These are phyloP conservation scores for Hydnum rufescens DNA, from an alignment of 768 basidiomycete genomes.

Conservation along the genomic window DNA sequence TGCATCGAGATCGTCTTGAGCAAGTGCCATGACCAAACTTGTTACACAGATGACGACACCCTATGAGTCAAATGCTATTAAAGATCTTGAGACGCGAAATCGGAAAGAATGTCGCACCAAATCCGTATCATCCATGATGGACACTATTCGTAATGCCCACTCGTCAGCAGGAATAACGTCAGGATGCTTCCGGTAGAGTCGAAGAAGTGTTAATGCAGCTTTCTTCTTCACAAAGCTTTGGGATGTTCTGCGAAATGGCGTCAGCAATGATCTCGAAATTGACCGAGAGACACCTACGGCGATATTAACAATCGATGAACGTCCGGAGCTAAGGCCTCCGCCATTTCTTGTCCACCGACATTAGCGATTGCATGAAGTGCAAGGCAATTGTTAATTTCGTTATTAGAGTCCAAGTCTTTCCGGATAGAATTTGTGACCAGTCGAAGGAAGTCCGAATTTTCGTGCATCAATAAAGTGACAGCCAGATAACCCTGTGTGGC, in stretches of 20 bases:
- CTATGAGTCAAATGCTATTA: constrained; percentile 23
- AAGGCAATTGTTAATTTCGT: constrained; percentile 88
- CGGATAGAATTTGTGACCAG: constrained; percentile 96
- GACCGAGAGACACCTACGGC: constrained; percentile 34
- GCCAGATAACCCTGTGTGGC: constrained; percentile 77
- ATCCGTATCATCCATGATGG: constrained; percentile 88
- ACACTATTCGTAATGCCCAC: constrained; percentile 88
- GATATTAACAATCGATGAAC: constrained; percentile 91
- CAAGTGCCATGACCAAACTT: constrained; percentile 80
- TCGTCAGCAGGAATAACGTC: constrained; percentile 83
- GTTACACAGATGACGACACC: constrained; percentile 91
- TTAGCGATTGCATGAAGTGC: constrained; percentile 97
- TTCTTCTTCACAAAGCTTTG: constrained; percentile 96
- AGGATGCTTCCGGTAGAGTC: constrained; percentile 90
- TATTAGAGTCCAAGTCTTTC: constrained; percentile 87
- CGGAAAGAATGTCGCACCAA: constrained; percentile 27
- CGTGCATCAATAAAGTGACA: constrained; percentile 92
- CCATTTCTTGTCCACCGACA: constrained; percentile 96
- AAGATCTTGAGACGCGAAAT: neutral
- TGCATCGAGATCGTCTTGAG: constrained; percentile 82
- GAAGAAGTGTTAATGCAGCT: constrained; percentile 79
- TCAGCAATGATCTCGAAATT: neutral
- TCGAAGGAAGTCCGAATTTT: constrained; percentile 91
- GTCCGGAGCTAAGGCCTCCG: constrained; percentile 81
- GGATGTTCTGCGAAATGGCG: constrained; percentile 45